Conservation (phyloP, 768 basidiomycete species). For the Boletus coccyginus region DNA sequence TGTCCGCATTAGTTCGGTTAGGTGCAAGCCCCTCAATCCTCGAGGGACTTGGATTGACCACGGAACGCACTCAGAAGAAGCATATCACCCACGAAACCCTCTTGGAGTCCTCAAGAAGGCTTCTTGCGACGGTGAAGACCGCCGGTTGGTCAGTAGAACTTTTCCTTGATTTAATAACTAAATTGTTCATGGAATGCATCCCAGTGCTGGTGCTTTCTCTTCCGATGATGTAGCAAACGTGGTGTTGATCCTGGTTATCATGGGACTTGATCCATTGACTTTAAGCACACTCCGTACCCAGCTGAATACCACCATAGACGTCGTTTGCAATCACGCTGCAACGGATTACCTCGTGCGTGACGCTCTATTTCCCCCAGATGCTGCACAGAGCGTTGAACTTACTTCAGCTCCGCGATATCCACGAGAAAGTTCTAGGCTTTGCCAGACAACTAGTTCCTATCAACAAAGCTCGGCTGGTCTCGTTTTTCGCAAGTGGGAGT, state of each 20-base stretch:
- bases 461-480: constrained; percentile 51
- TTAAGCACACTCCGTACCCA: constrained; percentile 44
- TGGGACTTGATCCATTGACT: constrained; percentile 55
- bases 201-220: constrained; percentile 35
- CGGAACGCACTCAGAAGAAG: constrained; percentile 6
- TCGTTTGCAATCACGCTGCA: constrained; percentile 37
- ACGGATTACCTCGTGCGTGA: constrained; percentile 33
- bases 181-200: constrained; percentile 3
- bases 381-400: background rate
- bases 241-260: constrained; percentile 46
- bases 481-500: constrained; percentile 50
- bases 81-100: constrained; percentile 23
- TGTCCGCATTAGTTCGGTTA: constrained; percentile 39
- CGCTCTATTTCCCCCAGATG: background rate
- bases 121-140: constrained; percentile 41
- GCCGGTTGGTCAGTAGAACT: constrained; percentile 45
- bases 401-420: constrained; percentile 46
- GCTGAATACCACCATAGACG: constrained; percentile 46
- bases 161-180: background rate
- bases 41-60: constrained; percentile 32
- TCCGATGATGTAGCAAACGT: constrained; percentile 46
- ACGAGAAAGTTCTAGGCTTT: constrained; percentile 43
- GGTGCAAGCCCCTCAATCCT: constrained; percentile 43
- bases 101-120: constrained; percentile 36
- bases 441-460: constrained; percentile 39